Evolutionary conservation across 805 yeast species (phyloP).

Genomic region (Saturnispora zaruensis): DNA sequence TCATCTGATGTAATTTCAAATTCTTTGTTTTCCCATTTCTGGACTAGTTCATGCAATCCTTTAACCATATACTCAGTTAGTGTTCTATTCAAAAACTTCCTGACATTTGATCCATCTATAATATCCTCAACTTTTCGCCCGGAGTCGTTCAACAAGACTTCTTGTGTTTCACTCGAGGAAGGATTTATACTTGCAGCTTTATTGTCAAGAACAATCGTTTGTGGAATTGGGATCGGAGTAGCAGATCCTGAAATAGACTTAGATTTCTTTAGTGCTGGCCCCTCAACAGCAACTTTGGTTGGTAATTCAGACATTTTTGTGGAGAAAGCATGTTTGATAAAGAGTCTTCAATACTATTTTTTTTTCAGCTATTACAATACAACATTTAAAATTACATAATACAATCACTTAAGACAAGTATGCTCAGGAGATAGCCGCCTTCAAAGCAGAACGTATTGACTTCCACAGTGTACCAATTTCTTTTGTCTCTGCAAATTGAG

Average conservation of each 20-base stretch:
- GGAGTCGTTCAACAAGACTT: slow-evolving; percentile 6
- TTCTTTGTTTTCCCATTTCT: slow-evolving; percentile 24
- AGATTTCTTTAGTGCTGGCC: slow-evolving; percentile 5
- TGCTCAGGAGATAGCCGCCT: background rate
- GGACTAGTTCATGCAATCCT: slow-evolving; percentile 31
- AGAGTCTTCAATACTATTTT: background rate
- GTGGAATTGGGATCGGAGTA: slow-evolving; percentile 22
- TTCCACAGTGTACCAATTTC: slow-evolving; percentile 30
- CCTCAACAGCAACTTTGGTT: background rate
- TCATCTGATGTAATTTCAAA: slow-evolving; percentile 5
- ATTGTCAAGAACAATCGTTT: slow-evolving; percentile 6
- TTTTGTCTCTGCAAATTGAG: slow-evolving; percentile 20
- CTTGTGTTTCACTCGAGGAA: slow-evolving; percentile 4
- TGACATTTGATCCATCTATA: slow-evolving; percentile 45
- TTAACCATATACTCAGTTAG: slow-evolving; percentile 37
- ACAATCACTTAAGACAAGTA: background rate
- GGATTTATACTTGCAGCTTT: background rate
- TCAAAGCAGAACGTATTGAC: slow-evolving; percentile 24
- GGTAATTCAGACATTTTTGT: slow-evolving; percentile 1
- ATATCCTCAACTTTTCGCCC: slow-evolving; percentile 29
- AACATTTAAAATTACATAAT: background rate
- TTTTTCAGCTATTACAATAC: background rate
- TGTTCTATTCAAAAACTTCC: slow-evolving; percentile 41
- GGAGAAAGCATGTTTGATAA: background rate
- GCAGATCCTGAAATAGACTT: slow-evolving; percentile 12